Percentiles rank a stretch among this genome's conserved stretches.
phyloP scores from a whole-genome alignment of 1,284 basidiomycete genomes.

The Trametes sp. region DNA sequence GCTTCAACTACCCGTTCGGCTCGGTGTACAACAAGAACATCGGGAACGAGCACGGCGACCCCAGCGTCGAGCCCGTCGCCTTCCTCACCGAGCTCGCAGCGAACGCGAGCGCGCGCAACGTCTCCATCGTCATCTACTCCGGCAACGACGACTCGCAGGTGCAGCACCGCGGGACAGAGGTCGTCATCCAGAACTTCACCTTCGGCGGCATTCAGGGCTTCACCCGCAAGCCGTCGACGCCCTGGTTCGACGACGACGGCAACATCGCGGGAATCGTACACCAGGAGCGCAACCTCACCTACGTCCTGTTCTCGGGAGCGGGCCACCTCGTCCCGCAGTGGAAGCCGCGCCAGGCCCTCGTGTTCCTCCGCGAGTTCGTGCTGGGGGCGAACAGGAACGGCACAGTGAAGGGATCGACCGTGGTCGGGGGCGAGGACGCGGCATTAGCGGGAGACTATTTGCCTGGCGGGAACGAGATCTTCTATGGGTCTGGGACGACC shows the following conservation, averaged over 20 bases:
- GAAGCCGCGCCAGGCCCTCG: slow-evolving; percentile 37
- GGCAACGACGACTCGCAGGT: slow-evolving; percentile 42
- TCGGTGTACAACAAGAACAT: slow-evolving; percentile 24
- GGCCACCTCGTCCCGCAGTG: slow-evolving; percentile 41
- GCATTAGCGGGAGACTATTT: slow-evolving; percentile 52
- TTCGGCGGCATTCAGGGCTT: slow-evolving; percentile 74
- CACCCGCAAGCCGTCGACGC: slow-evolving; percentile 65
- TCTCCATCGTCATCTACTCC: slow-evolving; percentile 40
- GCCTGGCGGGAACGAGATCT: slow-evolving; percentile 42
- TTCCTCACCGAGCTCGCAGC: slow-evolving; percentile 41
- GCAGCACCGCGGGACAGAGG: slow-evolving; percentile 53
- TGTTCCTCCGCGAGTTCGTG: slow-evolving; percentile 42
- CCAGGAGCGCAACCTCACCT: slow-evolving; percentile 44
- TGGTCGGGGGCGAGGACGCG: slow-evolving; percentile 59
- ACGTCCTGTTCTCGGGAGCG: slow-evolving; percentile 40
- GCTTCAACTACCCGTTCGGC: slow-evolving; percentile 60
- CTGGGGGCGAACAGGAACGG: slow-evolving; percentile 37
- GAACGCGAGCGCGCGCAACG: slow-evolving; percentile 35
- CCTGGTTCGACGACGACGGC: slow-evolving; percentile 47
- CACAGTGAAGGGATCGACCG: slow-evolving; percentile 30
- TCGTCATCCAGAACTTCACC: slow-evolving; percentile 49
- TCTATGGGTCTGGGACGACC: slow-evolving; percentile 30
- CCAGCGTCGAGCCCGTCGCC: slow-evolving; percentile 46
- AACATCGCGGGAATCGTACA: slow-evolving; percentile 41
- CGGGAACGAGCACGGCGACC: slow-evolving; percentile 46